Percentiles rank a stretch among this genome's conserved stretches.
Evolutionary conservation across 352 stramenopile species (phyloP).

Genomic region (Globisporangium uncinulatum): DNA sequence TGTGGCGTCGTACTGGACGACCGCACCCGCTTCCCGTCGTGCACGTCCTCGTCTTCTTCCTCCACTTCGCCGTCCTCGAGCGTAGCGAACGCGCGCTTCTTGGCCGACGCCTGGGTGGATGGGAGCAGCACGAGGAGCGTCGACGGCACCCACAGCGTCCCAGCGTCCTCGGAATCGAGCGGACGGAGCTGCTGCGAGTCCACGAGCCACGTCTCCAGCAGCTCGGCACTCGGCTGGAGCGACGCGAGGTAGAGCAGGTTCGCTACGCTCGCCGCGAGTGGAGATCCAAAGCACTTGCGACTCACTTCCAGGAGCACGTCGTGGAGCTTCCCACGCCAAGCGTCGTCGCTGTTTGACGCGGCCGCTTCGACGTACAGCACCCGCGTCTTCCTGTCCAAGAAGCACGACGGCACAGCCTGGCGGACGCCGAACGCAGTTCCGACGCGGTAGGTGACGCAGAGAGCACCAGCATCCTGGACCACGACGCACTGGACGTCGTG

Average conservation of each 20-base stretch:
- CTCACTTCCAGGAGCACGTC: constrained; percentile 50
- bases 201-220: constrained; percentile 54
- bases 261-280: constrained; percentile 42
- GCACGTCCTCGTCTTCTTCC: constrained; percentile 12
- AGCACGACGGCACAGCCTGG: constrained; percentile 25
- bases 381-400: constrained; percentile 29
- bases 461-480: constrained; percentile 31
- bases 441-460: constrained; percentile 55
- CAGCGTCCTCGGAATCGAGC: constrained; percentile 25
- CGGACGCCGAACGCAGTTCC: constrained; percentile 30
- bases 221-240: constrained; percentile 29
- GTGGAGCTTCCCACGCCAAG: constrained; percentile 24
- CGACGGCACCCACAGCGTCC: constrained; percentile 25
- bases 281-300: constrained; percentile 41
- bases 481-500: constrained; percentile 28
- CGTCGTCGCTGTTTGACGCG: constrained; percentile 26
- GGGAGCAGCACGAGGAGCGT: too few relatives aligned
- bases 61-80: constrained; percentile 57
- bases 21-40: background rate
- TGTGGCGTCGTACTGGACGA: background rate
- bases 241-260: constrained; percentile 74
- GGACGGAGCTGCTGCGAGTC: constrained; percentile 49
- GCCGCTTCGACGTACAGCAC: constrained; percentile 33
- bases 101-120: background rate
- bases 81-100: constrained; percentile 12